phyloP scores from a whole-genome alignment of 2,329 filamentous ascomycete genomes.

The Ophiocordyceps polyrhachis-furcata region DNA sequence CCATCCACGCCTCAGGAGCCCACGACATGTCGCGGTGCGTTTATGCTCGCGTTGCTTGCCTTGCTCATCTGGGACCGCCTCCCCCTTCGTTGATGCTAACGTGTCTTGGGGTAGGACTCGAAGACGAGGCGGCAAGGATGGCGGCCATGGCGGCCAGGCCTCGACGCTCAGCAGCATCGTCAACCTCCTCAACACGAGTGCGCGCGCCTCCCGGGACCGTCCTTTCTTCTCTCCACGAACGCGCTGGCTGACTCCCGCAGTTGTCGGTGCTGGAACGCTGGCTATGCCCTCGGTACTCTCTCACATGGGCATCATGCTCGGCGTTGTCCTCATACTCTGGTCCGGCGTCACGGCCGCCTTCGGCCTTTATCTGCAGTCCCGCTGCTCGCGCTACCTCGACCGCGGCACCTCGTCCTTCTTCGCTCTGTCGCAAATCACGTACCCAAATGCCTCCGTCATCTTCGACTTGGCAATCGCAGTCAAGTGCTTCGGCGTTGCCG shows the following conservation, averaged over 20 bases:
- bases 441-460: slow-evolving; percentile 84
- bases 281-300: slow-evolving; percentile 92
- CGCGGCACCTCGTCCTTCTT: slow-evolving; percentile 83
- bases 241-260: slow-evolving; percentile 23
- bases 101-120: slow-evolving; percentile 23
- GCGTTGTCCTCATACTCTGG: slow-evolving; percentile 74
- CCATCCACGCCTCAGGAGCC: slow-evolving; percentile 17
- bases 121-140: slow-evolving; percentile 50
- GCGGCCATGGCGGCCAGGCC: slow-evolving; percentile 51
- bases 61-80: not conserved
- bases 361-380: slow-evolving; percentile 83
- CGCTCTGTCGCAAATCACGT: slow-evolving; percentile 89
- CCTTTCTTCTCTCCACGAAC: not conserved
- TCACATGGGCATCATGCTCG: slow-evolving; percentile 83
- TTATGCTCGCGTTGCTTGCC: not conserved
- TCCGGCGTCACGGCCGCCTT: slow-evolving; percentile 78
- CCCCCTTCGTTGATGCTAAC: not conserved
- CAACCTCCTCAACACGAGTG: slow-evolving; percentile 93
- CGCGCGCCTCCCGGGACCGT: slow-evolving; percentile 10
- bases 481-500: slow-evolving; percentile 94
- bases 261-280: slow-evolving; percentile 83
- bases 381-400: slow-evolving; percentile 85
- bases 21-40: slow-evolving; percentile 31
- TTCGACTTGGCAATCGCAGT: slow-evolving; percentile 94
- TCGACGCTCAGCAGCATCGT: slow-evolving; percentile 82